Evolutionary conservation across 176 grass and related monocot genomes (phyloP), one percentile per base, ranked within the genome.

Genomic region (Oryza rufipogon): DNA sequence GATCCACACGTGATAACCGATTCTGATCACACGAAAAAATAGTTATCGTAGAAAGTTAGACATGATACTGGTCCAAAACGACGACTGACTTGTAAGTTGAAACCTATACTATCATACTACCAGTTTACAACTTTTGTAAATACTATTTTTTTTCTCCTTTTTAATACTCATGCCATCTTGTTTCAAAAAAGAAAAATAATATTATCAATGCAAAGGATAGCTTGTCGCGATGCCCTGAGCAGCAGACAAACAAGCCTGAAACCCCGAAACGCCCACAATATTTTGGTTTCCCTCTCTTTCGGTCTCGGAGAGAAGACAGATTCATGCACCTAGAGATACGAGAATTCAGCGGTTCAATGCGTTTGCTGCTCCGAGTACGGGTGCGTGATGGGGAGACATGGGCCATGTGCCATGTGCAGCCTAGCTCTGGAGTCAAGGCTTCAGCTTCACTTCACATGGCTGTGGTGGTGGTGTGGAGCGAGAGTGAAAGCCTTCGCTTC

Each of bases 251-350:
- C 28, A 16, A 61, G 28, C 4, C 73, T 13, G n/a, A 72, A 72
- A 25, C 44, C 46, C 42, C 44, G 42, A 13, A 23, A 28, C 70
- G 39, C 7, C 6, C 52, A 56, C 52, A 56, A 7, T 56, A 19
- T 56, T 20, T 20, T 56, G 52, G 6, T 56, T 56, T 20, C 52
- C 52, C 52, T 56, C 52, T 56, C 52, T 7, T 17, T 20, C 52
- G 52, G 52, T 7, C 52, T 20, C 52, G 52, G 52, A 15, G 49
- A 4, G 5, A 54, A 56, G 19, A n/a, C 6, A 58, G 19, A 6
- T 23, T 60, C 79, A 82, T 70, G 86, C 49, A 82, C 86, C 71
- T 82, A 10, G 71, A 70, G 79, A 75, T 20, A 73, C 19, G 71
- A 79, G 47, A 19, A 69, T 76, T 17, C 19, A 20, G 47, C 71